Evolutionary conservation across 2,329 filamentous ascomycete species (phyloP), one percentile per base, ranked within the genome.

Genomic region (Cryphonectria naterciae): DNA sequence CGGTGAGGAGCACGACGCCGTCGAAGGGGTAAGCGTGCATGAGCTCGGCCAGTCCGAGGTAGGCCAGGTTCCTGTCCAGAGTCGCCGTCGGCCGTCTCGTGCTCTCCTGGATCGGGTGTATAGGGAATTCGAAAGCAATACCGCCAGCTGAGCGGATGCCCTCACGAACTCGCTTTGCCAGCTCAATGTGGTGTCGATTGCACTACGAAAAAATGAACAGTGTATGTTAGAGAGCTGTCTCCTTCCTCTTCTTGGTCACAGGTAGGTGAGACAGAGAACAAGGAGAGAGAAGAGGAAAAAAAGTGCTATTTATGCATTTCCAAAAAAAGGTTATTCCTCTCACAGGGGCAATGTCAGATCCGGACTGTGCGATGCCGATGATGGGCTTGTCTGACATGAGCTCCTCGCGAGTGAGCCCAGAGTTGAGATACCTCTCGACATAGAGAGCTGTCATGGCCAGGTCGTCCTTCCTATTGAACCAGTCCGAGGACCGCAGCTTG

Each of bases 301-400:
- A 4, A 67, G 32, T 35, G 32, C 32, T 32, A 61, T 28, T 22
- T 35, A 22, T 32, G 25, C 13, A 35, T 15, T 60, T 35, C 25
- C 10, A 54, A 52, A 52, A 13, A 39, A 32, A 43, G 65, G 6
- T 8, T 3, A 11, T 32, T 25, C 19, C 41, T 65, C 67, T 63
- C 41, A 68, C 67, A 0, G 85, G 84, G 0, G 84, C 79, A 46
- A 86, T 75, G 73, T 86, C 85, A 5, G 84, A 86, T 4, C 85
- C 85, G 0, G 84, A 83, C 77, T 86, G 84, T 1, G 84, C 85
- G 71, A 86, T 86, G 58, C 85, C 85, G 73, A 86, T 84, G 73
- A 86, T 83, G 28, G 85, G 85, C 73, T 83, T 85, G 1, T 81
- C 83, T 1, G 83, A 83, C 75, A 82, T 82, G 35, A 86, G 79